Evolutionary conservation across 2,329 filamentous ascomycete genomes (phyloP), one percentile per base, ranked within the genome.

Genomic region (Diaporthe aspalathi): DNA sequence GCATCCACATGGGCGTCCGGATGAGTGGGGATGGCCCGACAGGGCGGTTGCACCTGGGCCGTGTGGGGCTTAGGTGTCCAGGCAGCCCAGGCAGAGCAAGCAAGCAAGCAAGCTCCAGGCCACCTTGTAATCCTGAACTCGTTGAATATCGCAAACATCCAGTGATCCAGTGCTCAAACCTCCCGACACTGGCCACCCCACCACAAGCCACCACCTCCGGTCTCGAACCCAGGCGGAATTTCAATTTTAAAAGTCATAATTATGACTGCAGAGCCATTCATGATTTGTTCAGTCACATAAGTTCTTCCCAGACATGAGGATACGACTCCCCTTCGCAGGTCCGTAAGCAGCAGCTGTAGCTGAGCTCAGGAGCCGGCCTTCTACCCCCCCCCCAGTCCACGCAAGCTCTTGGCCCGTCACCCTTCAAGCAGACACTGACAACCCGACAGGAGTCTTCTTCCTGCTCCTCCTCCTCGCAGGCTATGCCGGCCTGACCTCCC

Each of bases 261-360:
- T 52, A 60, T 38, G n/a, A 32, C 67, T 43, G 45, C 53, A 43
- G 54, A 50, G n/a, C 47, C 53, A 20, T n/a, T 50, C 27, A 70
- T 67, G 57, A 66, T 47, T n/a, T 40, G 14, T 27, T 40, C 7
- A 22, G 40, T 32, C 24, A 52, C 47, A 60, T 68, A 56, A 43
- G 43, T n/a, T 32, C 22, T 40, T 43, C 52, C 40, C 67, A 57
- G 81, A 76, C 70, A 96, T 97, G 92, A 93, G 93, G 82, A 94
- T 98, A 84, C 90, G 95, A 79, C 89, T 94, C 77, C 92, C 93
- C 69, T 97, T 97, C 80, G 94, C 94, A 84, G 93, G 95, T 96
- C 32, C 67, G 67, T 60, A 56, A n/a, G 29, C 85, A 38, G 35
- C 35, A 38, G 89, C 84, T 29, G 20, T 24, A 32, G 50, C 56